Percentiles rank a stretch among this genome's conserved stretches.
These are phyloP conservation scores for Cutaneotrichosporon curvatum DNA, from an alignment of 1,284 basidiomycete species.

Conservation along the genomic window DNA sequence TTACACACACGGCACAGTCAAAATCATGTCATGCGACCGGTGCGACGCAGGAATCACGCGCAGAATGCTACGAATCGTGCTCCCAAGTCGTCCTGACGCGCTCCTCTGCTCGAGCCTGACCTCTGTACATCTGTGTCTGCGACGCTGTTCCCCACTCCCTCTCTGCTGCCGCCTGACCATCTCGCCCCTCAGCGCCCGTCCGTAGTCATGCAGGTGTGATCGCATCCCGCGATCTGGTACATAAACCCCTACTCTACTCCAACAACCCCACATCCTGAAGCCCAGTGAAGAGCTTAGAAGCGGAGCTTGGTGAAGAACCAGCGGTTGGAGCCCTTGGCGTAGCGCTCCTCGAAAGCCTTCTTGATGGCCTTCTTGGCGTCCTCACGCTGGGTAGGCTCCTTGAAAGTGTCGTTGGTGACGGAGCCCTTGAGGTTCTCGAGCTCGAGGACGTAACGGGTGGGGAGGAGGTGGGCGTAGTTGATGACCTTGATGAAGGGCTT, in stretches of 20 bases:
- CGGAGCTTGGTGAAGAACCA: constrained; percentile 56
- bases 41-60: no score
- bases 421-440: constrained; percentile 84
- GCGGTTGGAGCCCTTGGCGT: constrained; percentile 83
- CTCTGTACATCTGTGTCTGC: no score
- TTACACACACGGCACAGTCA: no score
- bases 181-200: no score
- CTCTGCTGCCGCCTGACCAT: no score
- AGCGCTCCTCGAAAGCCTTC: constrained; percentile 89
- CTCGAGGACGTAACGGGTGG: constrained; percentile 92
- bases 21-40: no score
- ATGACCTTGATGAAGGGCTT: constrained; percentile 99
- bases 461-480: constrained; percentile 97
- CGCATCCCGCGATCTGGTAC: constrained; percentile 19
- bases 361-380: constrained; percentile 92
- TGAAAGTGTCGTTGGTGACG: constrained; percentile 79
- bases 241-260: constrained; percentile 10
- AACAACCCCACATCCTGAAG: neutral
- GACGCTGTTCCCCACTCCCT: no score
- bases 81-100: no score
- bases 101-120: no score
- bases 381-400: constrained; percentile 86
- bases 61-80: no score
- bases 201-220: constrained; percentile 17
- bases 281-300: constrained; percentile 23